These are phyloP conservation scores for Diplodia corticola DNA, from an alignment of 2,329 filamentous ascomycete species.

Conservation along the genomic window DNA sequence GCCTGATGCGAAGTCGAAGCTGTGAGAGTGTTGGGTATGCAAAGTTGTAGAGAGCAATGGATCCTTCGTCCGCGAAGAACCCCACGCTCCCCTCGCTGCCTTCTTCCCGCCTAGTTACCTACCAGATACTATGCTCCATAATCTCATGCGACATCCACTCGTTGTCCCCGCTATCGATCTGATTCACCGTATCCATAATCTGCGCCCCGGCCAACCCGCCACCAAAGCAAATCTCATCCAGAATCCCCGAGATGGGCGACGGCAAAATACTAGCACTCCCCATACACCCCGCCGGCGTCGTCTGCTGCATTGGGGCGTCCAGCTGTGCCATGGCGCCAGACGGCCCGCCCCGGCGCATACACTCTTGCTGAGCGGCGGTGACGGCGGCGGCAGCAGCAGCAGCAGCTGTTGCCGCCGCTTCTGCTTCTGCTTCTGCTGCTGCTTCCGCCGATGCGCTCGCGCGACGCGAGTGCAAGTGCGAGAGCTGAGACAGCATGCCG, in stretches of 20 bases:
- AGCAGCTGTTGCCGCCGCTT: too few relatives aligned
- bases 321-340: not conserved
- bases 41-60: not conserved
- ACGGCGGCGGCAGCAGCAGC: too few relatives aligned
- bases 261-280: conserved; percentile 23
- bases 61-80: not conserved
- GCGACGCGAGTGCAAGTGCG: not conserved
- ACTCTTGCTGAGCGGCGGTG: too few relatives aligned
- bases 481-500: conserved; percentile 37
- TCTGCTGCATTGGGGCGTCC: not conserved
- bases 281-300: conserved; percentile 23
- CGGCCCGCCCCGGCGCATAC: too few relatives aligned
- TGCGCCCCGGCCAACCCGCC: conserved; percentile 48
- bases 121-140: conserved; percentile 49
- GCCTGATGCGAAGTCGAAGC: conserved; percentile 25
- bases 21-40: conserved; percentile 20
- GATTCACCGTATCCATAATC: conserved; percentile 52
- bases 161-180: conserved; percentile 47
- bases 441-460: not conserved
- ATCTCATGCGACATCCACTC: conserved; percentile 52
- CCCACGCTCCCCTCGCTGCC: conserved; percentile 24
- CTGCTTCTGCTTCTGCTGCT: too few relatives aligned
- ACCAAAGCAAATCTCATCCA: conserved; percentile 31
- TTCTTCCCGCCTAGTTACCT: not conserved
- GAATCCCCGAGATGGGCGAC: conserved; percentile 28